Base-by-base conservation (phyloP, 1,284 basidiomycete species). In the Singerocomus rubriflavus region DNA sequence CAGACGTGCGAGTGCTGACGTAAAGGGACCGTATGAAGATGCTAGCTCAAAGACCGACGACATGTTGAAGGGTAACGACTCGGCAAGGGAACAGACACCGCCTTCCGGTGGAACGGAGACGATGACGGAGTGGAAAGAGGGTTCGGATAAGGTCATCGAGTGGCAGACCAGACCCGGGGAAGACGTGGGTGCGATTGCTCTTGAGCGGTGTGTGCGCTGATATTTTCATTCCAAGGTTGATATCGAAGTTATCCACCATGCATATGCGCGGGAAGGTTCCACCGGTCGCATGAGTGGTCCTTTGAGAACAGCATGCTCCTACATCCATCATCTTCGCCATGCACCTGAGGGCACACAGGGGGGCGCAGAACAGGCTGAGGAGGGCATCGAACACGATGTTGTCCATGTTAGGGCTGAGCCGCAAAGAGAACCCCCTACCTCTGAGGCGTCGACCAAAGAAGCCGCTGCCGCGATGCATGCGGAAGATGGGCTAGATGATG, bases 71-170 rank as follows among this genome's bases (percentile, higher is more conserved):
- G 54, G 14, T 5, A 57, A 64, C 36, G 57, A 66, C 16, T 46
- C 45, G 16, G 32, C 13, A 36, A 63, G 53, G 42, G 60, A 55
- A 39, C 63, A 76, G 48, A 67, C 60, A 21, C 21, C 21, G n/a
- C 67, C 67, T 9, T 75, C 75, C 1, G 75, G 82, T 57, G 79
- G 78, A 25, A 64, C 54, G 5, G 76, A 76, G 40, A 57, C 60
- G 12, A 50, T 72, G 13, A 66, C 73, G 27, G 82, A 87, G 60
- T 91, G 85, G 62, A 57, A 75, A 57, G 87, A 92, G 64, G 90
- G 89, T 4, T 69, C 74, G 33, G 77, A 89, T 62, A 73, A 76
- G 34, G 68, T 94, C 35, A 31, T 69, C 3, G 63, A 66, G 36
- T 47, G 44, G 16, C 63, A 57, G n/a, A 50, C 37, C 33, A 64